Evolutionary conservation across 2,329 filamentous ascomycete genomes (phyloP).

Genomic region (Scolecobasidium constrictum): DNA sequence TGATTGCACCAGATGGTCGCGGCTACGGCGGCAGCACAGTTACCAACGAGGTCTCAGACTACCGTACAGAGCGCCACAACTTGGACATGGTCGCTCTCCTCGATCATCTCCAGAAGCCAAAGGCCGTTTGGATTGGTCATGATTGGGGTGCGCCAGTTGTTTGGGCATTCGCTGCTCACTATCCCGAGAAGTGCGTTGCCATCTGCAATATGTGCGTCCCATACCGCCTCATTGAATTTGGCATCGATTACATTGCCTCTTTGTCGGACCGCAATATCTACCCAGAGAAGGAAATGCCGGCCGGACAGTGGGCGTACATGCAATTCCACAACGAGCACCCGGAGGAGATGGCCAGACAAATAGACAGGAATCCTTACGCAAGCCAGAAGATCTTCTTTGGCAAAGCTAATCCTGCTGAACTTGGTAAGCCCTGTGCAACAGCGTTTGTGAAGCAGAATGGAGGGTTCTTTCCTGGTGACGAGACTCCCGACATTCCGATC

Average conservation of each 20-base stretch:
- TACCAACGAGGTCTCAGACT: conserved; percentile 18
- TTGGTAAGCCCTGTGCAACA: conserved; percentile 18
- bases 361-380: conserved; percentile 16
- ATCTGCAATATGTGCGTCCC: conserved; percentile 26
- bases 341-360: conserved; percentile 13
- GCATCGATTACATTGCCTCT: conserved; percentile 24
- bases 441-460: conserved; percentile 15
- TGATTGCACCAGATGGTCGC: conserved; percentile 23
- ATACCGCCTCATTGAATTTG: conserved; percentile 30
- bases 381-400: conserved; percentile 18
- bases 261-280: conserved; percentile 34
- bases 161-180: conserved; percentile 19
- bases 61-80: conserved; percentile 20
- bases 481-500: conserved; percentile 21
- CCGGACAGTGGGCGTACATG: conserved; percentile 26
- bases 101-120: conserved; percentile 23
- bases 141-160: conserved; percentile 31
- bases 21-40: conserved; percentile 25
- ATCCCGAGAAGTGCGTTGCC: conserved; percentile 22
- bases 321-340: conserved; percentile 20
- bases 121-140: conserved; percentile 39
- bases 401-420: conserved; percentile 15
- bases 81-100: conserved; percentile 27
- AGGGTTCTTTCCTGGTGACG: conserved; percentile 23
- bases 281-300: conserved; percentile 30